Evolutionary conservation across 305 asterid genomes (phyloP), one percentile per base, ranked within the genome.

Genomic region (Ilex paraguariensis): DNA sequence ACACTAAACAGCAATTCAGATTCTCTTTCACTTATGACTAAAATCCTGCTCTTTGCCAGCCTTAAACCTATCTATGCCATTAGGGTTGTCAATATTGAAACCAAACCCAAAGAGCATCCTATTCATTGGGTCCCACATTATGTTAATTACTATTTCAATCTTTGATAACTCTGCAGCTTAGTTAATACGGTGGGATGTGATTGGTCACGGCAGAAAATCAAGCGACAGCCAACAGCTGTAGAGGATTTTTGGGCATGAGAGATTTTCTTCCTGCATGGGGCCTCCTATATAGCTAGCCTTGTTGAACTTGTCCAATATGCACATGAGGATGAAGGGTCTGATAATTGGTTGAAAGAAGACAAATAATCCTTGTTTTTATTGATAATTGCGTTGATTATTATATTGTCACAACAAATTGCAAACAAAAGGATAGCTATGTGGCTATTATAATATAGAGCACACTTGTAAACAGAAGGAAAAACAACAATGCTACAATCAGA

Each of bases 201-300:
- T 73, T 54, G 70, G 66, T 15, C 73, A 77, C 78, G 68, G 78
- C 84, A 70, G 75, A 49, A 78, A 79, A 79, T 70, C 57, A 70
- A 52, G 59, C 64, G 59, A 59, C 42, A 48, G 61, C 30, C 33
- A 59, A 75, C 61, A 73, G 68, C 62, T 56, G 68, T 62, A 60
- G 7, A 39, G 55, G 61, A 54, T 63, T 67, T 54, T 40, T 57
- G 65, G 45, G 31, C 66, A 9, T 3, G 42, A 33, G 54, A 59
- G 61, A 64, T 65, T 61, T 64, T 73, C 39, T 60, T 61, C 55
- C 42, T 42, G 59, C 48, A 11, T 69, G 9, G 53, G 70, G 65
- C 42, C 42, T 21, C 28, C 28, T 1, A 21, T 21, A 21, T 21
- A 21, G 28, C 28, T 36, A 36, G 42, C 42, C 42, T 36, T 36